These are phyloP conservation scores for Aspergillus pseudoviridinutans DNA, from an alignment of 2,329 filamentous ascomycete species.

Conservation along the genomic window DNA sequence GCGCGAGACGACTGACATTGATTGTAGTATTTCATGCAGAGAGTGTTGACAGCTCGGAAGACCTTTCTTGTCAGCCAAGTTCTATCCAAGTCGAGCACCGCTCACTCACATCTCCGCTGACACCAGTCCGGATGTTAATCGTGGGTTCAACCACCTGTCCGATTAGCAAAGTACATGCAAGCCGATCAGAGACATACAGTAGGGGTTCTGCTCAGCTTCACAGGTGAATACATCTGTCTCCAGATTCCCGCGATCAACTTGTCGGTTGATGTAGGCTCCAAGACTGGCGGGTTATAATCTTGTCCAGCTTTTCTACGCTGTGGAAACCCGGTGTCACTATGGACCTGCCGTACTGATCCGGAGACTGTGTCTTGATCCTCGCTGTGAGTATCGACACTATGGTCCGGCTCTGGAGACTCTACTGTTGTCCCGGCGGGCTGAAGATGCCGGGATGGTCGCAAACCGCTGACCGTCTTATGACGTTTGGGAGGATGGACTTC, in stretches of 20 bases:
- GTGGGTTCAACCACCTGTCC: slow-evolving; percentile 8
- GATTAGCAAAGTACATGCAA: background rate
- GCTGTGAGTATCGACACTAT: background rate
- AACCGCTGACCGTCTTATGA: slow-evolving; percentile 30
- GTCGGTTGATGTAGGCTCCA: slow-evolving; percentile 47
- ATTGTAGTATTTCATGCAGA: slow-evolving; percentile 28
- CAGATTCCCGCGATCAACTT: slow-evolving; percentile 50
- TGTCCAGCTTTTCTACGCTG: slow-evolving; percentile 19
- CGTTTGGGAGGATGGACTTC: slow-evolving; percentile 13
- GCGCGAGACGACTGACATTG: slow-evolving; percentile 53
- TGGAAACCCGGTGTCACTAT: slow-evolving; percentile 23
- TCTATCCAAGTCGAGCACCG: background rate
- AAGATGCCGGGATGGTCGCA: slow-evolving; percentile 20
- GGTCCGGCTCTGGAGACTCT: background rate
- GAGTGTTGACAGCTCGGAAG: slow-evolving; percentile 18
- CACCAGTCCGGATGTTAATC: slow-evolving; percentile 15
- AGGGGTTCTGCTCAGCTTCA: slow-evolving; percentile 12
- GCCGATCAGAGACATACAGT: slow-evolving; percentile 8
- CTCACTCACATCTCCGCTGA: slow-evolving; percentile 13
- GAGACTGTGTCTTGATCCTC: background rate
- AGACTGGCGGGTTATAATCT: slow-evolving; percentile 33
- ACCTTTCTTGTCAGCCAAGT: slow-evolving; percentile 6
- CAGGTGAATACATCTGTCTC: slow-evolving; percentile 42
- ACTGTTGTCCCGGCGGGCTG: background rate
- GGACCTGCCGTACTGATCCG: slow-evolving; percentile 16